phyloP scores from a whole-genome alignment of 768 basidiomycete species.

The Fistulinella prunicolor region DNA sequence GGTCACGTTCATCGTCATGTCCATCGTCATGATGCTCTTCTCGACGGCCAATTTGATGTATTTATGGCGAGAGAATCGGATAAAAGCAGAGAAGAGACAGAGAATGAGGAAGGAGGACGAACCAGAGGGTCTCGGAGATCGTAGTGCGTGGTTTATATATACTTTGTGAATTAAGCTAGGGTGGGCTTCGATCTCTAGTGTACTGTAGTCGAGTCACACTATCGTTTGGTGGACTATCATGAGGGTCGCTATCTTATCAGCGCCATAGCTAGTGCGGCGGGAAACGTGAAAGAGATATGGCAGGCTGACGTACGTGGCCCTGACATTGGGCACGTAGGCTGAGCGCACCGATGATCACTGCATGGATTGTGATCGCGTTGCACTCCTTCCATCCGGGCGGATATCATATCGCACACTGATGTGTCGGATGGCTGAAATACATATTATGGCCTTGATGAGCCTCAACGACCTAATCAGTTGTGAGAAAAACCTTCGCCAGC shows the following conservation, averaged over 20 bases:
- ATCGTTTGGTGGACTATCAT: too few species aligned
- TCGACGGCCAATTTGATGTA: constrained; percentile 40
- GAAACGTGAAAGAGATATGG: too few species aligned
- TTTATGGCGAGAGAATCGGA: constrained; percentile 42
- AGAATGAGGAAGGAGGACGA: constrained; percentile 37
- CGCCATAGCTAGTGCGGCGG: too few species aligned
- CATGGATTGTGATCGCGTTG: constrained; percentile 57
- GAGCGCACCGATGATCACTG: too few species aligned
- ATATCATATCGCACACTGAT: constrained; percentile 2
- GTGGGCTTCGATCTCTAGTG: too few species aligned
- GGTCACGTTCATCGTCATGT: constrained; percentile 34
- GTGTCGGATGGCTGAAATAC: constrained; percentile 24
- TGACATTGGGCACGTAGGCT: too few species aligned
- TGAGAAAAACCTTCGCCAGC: neutral
- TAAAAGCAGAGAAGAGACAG: constrained; percentile 40
- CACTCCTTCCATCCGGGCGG: constrained; percentile 32
- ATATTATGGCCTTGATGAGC: constrained; percentile 2
- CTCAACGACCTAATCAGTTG: too few species aligned
- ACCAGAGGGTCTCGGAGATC: constrained; percentile 43
- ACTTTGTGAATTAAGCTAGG: too few species aligned
- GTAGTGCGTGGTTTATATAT: constrained; percentile 56
- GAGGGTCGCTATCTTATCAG: too few species aligned
- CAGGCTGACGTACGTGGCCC: too few species aligned
- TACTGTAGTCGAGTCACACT: too few species aligned
- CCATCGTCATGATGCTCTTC: constrained; percentile 38